Base-by-base conservation (phyloP, 2,329 filamentous ascomycete species). In the Nemania sp. region DNA sequence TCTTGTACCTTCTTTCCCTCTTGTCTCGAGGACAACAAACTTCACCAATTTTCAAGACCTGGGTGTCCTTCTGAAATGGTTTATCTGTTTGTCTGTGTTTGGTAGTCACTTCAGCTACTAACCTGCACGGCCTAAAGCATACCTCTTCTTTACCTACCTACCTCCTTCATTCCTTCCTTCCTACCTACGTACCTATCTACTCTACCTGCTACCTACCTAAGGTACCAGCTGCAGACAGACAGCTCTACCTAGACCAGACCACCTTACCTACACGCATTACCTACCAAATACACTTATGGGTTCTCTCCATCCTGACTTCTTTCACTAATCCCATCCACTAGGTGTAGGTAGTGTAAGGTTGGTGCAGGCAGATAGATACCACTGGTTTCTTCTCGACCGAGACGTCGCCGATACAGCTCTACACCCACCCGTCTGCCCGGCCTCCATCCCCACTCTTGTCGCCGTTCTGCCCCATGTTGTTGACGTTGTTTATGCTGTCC, bases 401-500 rank as follows among this genome's bases (percentile, higher is more conserved):
- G 29, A 52, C 22, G 57, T 32, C 45, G 53, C 24, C 47, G 32
- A 49, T 45, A 32, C 62, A 62, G 64, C 64, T 66, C 52, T 57
- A 43, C 35, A 52, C 38, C 52, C 49, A 29, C 27, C 54, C 55
- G 7, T 29, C 38, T 26, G 27, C 32, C 38, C 24, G 60, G 63
- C 51, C 43, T 43, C 43, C 26, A 66, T 70, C 66, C 61, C 66
- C 52, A 64, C 47, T 62, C 57, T 63, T 45, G 62, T 68, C 64
- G 60, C 67, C 65, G 52, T 47, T 24, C 51, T 27, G n/a, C 51
- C 64, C 35, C 51, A 47, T 64, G 49, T 56, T 56, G 55, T 51
- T 57, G 52, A 45, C 22, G 51, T 61, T 63, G 45, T 51, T 64
- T 59, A 22, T 64, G 51, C 53, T 24, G 59, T 57, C 43, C 41